Evolutionary conservation across 768 basidiomycete genomes (phyloP).

Genomic region (Omphalotus guepiniiformis): DNA sequence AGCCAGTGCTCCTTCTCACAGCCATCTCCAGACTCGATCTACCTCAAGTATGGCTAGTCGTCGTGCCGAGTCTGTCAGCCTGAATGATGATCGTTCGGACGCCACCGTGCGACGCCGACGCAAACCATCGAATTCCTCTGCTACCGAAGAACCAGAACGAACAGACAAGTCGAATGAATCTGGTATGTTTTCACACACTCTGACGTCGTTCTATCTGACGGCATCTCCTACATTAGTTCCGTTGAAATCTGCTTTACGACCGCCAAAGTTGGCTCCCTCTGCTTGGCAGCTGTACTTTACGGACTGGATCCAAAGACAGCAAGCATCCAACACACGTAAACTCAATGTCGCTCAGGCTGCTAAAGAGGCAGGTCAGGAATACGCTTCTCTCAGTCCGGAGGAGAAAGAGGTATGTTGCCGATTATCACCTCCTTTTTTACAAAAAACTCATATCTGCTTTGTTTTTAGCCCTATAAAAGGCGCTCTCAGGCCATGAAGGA

Average conservation of each 20-base stretch:
- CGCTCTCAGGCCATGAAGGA: constrained; percentile 85
- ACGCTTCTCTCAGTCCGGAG: constrained; percentile 69
- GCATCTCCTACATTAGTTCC: constrained; percentile 41
- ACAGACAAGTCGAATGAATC: constrained; percentile 38
- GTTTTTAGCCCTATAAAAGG: constrained; percentile 72
- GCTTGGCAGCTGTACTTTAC: constrained; percentile 98
- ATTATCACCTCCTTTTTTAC: constrained; percentile 17
- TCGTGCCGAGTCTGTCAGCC: constrained; percentile 61
- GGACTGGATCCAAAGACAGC: constrained; percentile 88
- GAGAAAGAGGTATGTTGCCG: constrained; percentile 76
- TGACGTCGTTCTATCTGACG: constrained; percentile 13
- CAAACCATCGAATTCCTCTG: constrained; percentile 30
- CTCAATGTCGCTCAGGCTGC: constrained; percentile 94
- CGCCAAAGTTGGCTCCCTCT: constrained; percentile 88
- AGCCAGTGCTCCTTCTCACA: constrained; percentile 62
- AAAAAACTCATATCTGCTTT: constrained; percentile 16
- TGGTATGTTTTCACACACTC: constrained; percentile 34
- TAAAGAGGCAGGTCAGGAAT: constrained; percentile 90
- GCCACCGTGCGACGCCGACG: constrained; percentile 69
- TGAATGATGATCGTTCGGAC: constrained; percentile 55
- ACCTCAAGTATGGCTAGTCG: constrained; percentile 43
- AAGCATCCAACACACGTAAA: constrained; percentile 75
- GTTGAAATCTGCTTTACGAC: constrained; percentile 74
- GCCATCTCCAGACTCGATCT: constrained; percentile 47
- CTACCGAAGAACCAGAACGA: constrained; percentile 31